Conservation (phyloP, 106 monocot species). For the Dendrobium chrysotoxum region DNA sequence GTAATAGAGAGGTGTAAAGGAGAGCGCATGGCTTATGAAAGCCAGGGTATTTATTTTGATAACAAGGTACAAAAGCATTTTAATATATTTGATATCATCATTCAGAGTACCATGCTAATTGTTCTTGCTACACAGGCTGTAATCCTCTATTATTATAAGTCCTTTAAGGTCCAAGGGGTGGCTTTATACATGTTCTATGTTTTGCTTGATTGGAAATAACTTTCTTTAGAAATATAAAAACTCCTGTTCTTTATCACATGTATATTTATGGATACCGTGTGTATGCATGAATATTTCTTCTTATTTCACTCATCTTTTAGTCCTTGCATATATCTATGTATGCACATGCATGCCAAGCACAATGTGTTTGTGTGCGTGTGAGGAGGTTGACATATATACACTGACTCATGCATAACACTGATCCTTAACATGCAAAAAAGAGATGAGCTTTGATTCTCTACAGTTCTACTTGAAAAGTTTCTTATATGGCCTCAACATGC, state of each 20-base stretch:
- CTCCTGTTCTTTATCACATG: too few species aligned
- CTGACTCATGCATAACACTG: neutral
- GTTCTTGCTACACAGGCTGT: neutral
- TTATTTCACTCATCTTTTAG: too few species aligned
- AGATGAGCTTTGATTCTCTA: neutral
- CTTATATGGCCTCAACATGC: neutral
- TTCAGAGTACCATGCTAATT: neutral
- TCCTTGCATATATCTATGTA: neutral
- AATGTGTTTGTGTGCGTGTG: neutral
- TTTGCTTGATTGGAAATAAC: too few species aligned
- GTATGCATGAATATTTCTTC: too few species aligned
- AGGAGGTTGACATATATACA: neutral
- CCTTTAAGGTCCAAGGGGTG: neutral
- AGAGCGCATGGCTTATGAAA: constrained; percentile 65
- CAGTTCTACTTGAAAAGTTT: neutral
- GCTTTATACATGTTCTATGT: too few species aligned
- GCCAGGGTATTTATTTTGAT: constrained; percentile 78
- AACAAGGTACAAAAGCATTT: constrained; percentile 55
- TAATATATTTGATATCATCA: neutral
- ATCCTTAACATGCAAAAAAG: neutral
- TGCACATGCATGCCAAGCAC: neutral
- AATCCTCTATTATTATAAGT: neutral
- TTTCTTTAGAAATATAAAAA: too few species aligned
- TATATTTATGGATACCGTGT: too few species aligned
- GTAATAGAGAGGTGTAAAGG: constrained; percentile 93